Conservation (phyloP, 106 monocot genomes). For the Dendrobium catenatum region DNA sequence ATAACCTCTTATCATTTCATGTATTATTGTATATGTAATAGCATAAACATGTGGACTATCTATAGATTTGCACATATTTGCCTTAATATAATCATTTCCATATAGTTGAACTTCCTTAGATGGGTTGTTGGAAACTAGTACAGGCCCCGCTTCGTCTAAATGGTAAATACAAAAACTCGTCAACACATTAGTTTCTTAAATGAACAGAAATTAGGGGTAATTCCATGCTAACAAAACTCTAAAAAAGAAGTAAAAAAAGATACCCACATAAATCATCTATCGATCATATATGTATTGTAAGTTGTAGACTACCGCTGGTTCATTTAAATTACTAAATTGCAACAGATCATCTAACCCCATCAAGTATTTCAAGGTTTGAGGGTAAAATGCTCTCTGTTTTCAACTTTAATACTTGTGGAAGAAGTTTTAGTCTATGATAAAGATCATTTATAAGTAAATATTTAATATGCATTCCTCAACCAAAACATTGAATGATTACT, state of each 20-base stretch:
- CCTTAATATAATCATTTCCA: slow-evolving; percentile 78
- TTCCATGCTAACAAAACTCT: neutral
- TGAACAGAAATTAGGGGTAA: neutral
- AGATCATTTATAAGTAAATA: neutral
- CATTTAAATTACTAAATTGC: slow-evolving; percentile 96
- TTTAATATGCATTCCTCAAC: neutral
- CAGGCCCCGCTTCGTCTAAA: slow-evolving; percentile 90
- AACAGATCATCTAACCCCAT: slow-evolving; percentile 95
- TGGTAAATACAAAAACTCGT: neutral
- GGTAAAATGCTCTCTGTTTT: slow-evolving; percentile 65
- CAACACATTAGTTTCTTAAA: neutral
- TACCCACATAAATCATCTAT: slow-evolving; percentile 88
- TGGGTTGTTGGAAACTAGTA: slow-evolving; percentile 89
- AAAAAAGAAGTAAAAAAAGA: neutral
- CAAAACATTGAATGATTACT: slow-evolving; percentile 27
- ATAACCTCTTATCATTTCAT: slow-evolving; percentile 96
- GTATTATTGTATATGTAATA: slow-evolving; percentile 86
- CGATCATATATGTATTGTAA: slow-evolving; percentile 77
- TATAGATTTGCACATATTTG: slow-evolving; percentile 56
- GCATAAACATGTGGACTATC: slow-evolving; percentile 95
- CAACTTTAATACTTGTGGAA: slow-evolving; percentile 51
- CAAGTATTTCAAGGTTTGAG: slow-evolving; percentile 92
- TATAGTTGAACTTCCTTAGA: slow-evolving; percentile 76
- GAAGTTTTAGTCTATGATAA: neutral
- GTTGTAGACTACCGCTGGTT: slow-evolving; percentile 86